Percentiles rank a stretch among this genome's conserved stretches.
phyloP scores from a whole-genome alignment of 805 yeast species.

The Metschnikowia reukaufii region DNA sequence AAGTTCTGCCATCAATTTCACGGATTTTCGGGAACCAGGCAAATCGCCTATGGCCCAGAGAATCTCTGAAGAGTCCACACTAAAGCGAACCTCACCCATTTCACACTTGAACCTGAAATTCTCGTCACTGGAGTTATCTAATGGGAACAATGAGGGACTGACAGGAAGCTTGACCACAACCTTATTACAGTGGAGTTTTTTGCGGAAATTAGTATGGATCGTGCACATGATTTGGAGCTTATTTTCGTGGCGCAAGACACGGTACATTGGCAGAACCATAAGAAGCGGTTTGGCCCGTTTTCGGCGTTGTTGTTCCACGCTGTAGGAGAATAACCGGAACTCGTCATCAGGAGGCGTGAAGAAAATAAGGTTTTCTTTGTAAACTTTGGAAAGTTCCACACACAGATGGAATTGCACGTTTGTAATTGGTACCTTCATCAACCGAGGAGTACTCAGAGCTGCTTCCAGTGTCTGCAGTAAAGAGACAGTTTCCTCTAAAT shows the following conservation, averaged over 20 bases:
- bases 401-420: slow-evolving; percentile 57
- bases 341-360: slow-evolving; percentile 82
- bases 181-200: slow-evolving; percentile 34
- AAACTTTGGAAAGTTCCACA: slow-evolving; percentile 71
- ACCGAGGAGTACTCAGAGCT: not conserved
- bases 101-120: slow-evolving; percentile 50
- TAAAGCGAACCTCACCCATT: slow-evolving; percentile 67
- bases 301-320: slow-evolving; percentile 44
- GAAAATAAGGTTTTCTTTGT: slow-evolving; percentile 62
- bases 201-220: slow-evolving; percentile 35
- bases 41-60: slow-evolving; percentile 71
- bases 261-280: slow-evolving; percentile 40
- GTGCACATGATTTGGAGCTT: slow-evolving; percentile 38
- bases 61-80: slow-evolving; percentile 66
- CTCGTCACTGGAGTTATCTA: slow-evolving; percentile 16
- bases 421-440: slow-evolving; percentile 31
- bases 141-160: slow-evolving; percentile 34
- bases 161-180: slow-evolving; percentile 35
- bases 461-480: not conserved
- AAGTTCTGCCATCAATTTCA: slow-evolving; percentile 59
- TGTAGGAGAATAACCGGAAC: slow-evolving; percentile 38
- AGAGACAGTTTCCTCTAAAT: slow-evolving; percentile 6
- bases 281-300: slow-evolving; percentile 41
- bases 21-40: slow-evolving; percentile 53
- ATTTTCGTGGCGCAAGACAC: slow-evolving; percentile 21